Base-by-base conservation (phyloP, 2,329 filamentous ascomycete genomes). In the Ophiostoma populinum region DNA sequence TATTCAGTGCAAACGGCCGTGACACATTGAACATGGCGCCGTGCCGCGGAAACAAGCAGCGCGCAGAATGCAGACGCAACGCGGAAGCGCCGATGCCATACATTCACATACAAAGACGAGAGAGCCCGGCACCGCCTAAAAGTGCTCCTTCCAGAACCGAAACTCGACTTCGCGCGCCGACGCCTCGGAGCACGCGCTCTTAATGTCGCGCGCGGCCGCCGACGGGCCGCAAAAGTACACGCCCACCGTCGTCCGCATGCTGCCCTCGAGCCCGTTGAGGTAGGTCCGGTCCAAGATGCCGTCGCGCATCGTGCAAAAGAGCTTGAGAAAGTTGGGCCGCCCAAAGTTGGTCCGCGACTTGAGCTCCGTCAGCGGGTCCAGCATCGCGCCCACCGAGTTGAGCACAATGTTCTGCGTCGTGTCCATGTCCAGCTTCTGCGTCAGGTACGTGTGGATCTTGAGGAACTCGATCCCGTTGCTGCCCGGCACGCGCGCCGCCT, bases 141-240 rank as follows among this genome's bases (percentile, higher is more conserved):
- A 77, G 52, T 98, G 87, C 58, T 98, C 90, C 63, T 98, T 98
- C 90, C 90, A 98, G 65, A 98, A 98, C 48, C 82, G 80, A 62
- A 95, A 98, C 49, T 76, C 72, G 38, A 98, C 83, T 46, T 92
- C 80, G 42, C 70, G 70, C 24, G 70, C 74, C 10, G 74, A 80
- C 12, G 78, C 77, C 35, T 63, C 55, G 50, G 78, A 80, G 45
- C 81, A 80, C 12, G 87, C 86, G 51, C 73, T 71, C 56, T 80
- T 78, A 53, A 98, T 94, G 49, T 82, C 73, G 45, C 85, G 70
- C 6, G 87, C 87, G 58, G 67, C 67, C 44, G 66, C 67, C 43
- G 80, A 90, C 17, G 86, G 86, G 40, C 90, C 90, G 55, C 90
- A 98, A 57, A 95, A 95, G 61, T 98, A 98, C 15, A 98, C 87